Evolutionary conservation across 2,329 filamentous ascomycete species (phyloP), one percentile per base, ranked within the genome.

Genomic region (Ophiosphaerella narmari): DNA sequence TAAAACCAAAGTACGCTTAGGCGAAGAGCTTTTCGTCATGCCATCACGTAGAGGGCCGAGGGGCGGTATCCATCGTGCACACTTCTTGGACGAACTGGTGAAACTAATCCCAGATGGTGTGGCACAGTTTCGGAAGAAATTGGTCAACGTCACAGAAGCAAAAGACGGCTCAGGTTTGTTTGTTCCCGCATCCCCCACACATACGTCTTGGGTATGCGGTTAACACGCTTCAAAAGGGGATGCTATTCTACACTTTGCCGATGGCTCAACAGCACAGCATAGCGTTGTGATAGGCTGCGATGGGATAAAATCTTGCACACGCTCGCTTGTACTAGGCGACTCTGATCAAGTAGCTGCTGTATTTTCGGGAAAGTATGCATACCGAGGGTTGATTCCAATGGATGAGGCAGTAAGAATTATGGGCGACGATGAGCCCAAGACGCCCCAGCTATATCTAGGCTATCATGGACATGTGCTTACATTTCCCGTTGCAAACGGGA

Each of bases 321-420:
- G 86, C 7, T 65, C 78, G 26, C 65, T 82, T 12, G 66, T 88
- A 5, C 71, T 86, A 2, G 82, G 80, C 0, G 63, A 75, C 2
- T 42, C 54, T 0, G 73, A 76, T 3, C 70, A 77, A 0, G 64
- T 76, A 23, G 21, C 46, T 6, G 75, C 84, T 0, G 65, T 73
- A 1, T 88, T 84, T 63, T 79, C 79, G 0, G 74, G 80, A 29
- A 84, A 86, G 54, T 83, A 82, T 67, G 86, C 82, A 31, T 89
- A 86, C 68, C 78, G 86, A 6, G 81, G 81, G 0, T 67, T 89
- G 2, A 75, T 87, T 2, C 82, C 85, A 0, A 87, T 88, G 77
- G 72, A 76, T 1, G 66, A 77, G 13, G 84, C 82, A 0, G 65
- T 74, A 1, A 64, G 73, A 9, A 75, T 76, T 2, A 56, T 87